These are phyloP conservation scores for Jatropha curcas DNA, from an alignment of 345 rosid species.

Conservation along the genomic window DNA sequence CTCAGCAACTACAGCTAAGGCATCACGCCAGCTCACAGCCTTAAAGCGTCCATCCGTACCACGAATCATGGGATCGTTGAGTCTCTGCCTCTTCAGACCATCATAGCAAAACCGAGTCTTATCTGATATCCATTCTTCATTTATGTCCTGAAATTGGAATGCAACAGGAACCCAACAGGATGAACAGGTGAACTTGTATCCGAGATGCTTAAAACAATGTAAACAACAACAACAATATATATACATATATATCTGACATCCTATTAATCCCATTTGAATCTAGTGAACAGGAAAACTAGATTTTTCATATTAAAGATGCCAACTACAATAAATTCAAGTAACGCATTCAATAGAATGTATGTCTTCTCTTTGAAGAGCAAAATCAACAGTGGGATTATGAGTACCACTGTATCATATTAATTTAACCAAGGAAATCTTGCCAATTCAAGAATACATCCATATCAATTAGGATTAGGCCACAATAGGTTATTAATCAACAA, in stretches of 20 bases:
- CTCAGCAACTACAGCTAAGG: conserved; percentile 88
- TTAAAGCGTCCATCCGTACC: conserved; percentile 87
- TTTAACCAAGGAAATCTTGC: neutral
- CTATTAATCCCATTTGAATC: neutral
- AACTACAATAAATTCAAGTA: too few relatives aligned
- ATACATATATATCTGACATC: neutral
- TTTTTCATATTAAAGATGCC: conserved; percentile 1
- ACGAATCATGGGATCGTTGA: conserved; percentile 97
- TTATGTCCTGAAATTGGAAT: conserved; percentile 80
- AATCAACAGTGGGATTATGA: neutral
- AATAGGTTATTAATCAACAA: neutral
- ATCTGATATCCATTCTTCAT: conserved; percentile 99
- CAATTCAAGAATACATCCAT: neutral
- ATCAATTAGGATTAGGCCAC: neutral
- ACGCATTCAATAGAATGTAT: neutral
- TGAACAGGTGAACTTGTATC: conserved; percentile 7
- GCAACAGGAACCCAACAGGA: conserved; percentile 10
- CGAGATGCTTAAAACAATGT: conserved; percentile 7
- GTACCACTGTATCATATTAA: neutral
- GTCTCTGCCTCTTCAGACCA: conserved; percentile 98
- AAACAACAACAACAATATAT: neutral
- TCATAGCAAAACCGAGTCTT: conserved; percentile 95
- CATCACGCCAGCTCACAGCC: conserved; percentile 96
- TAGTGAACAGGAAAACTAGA: neutral
- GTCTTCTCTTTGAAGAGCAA: neutral